These are phyloP conservation scores for Phlyctochytrium planicorne DNA, from an alignment of 192 early-diverging fungal species.

Conservation along the genomic window DNA sequence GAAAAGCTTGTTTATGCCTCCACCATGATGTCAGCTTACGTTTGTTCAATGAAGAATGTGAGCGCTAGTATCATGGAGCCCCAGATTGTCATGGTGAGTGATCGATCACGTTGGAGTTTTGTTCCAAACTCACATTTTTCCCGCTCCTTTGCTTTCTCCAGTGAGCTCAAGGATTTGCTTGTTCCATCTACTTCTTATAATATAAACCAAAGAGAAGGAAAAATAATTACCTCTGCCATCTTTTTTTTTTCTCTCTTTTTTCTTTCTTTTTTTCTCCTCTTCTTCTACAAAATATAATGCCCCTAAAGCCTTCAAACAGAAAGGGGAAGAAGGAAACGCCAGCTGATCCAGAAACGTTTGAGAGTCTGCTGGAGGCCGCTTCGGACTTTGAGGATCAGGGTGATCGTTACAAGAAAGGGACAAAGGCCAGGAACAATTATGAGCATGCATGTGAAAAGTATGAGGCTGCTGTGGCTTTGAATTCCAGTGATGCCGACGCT, in stretches of 20 bases:
- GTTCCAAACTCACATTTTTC: no score
- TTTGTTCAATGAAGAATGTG: conserved; percentile 53
- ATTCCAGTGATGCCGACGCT: conserved; percentile 52
- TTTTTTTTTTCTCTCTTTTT: no score
- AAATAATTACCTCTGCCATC: no score
- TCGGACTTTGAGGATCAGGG: conserved; percentile 48
- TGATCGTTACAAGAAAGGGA: conserved; percentile 65
- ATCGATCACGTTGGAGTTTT: no score
- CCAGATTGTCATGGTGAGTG: conserved; percentile 69
- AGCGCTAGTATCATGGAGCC: conserved; percentile 85
- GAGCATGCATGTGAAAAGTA: conserved; percentile 67
- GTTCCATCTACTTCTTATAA: no score
- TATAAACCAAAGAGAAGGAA: no score
- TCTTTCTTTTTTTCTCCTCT: no score
- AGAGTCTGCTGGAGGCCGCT: conserved; percentile 19
- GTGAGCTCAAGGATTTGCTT: no score
- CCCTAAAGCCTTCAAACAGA: neutral
- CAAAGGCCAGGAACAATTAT: conserved; percentile 67
- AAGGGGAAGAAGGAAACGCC: neutral
- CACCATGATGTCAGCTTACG: neutral
- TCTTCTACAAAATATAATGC: neutral
- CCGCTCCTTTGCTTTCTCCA: no score
- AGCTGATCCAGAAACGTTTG: conserved; percentile 11
- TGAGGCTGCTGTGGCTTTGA: conserved; percentile 54
- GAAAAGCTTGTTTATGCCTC: conserved; percentile 1